These are phyloP conservation scores for Scleromitrula shiraiana DNA, from an alignment of 2,329 filamentous ascomycete species.

Conservation along the genomic window DNA sequence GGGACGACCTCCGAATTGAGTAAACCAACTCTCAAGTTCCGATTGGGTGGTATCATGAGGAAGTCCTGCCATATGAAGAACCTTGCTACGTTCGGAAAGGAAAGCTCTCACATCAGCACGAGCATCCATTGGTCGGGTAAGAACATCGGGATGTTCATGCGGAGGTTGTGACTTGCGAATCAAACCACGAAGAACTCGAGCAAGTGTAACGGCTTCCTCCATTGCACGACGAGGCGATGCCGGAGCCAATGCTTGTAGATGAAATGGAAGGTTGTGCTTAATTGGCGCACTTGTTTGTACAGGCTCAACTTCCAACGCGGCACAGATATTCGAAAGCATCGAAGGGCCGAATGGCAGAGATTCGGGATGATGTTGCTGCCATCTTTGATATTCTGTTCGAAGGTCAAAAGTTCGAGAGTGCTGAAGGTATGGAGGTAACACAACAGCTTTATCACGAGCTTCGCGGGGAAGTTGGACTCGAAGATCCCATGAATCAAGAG, in stretches of 20 bases:
- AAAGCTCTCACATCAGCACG: constrained; percentile 94
- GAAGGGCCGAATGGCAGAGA: constrained; percentile 94
- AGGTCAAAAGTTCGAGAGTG: constrained; percentile 97
- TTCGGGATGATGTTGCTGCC: constrained; percentile 97
- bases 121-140: constrained; percentile 93
- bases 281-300: constrained; percentile 96
- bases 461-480: constrained; percentile 95
- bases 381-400: constrained; percentile 93
- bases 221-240: constrained; percentile 93
- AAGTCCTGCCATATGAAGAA: constrained; percentile 93
- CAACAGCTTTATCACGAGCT: constrained; percentile 95
- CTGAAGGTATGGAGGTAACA: constrained; percentile 91
- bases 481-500: constrained; percentile 95
- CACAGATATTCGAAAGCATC: constrained; percentile 94
- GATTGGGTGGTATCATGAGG: constrained; percentile 98
- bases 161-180: constrained; percentile 94
- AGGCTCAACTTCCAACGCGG: constrained; percentile 93
- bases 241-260: constrained; percentile 89
- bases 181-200: constrained; percentile 82
- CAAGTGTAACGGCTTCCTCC: constrained; percentile 93
- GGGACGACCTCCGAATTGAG: constrained; percentile 91
- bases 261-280: constrained; percentile 97
- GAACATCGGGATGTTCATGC: constrained; percentile 88
- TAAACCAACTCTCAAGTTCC: constrained; percentile 98
- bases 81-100: constrained; percentile 92